Evolutionary conservation across 78 protist species (phyloP).

Genomic region (Cyanophora paradoxa): DNA sequence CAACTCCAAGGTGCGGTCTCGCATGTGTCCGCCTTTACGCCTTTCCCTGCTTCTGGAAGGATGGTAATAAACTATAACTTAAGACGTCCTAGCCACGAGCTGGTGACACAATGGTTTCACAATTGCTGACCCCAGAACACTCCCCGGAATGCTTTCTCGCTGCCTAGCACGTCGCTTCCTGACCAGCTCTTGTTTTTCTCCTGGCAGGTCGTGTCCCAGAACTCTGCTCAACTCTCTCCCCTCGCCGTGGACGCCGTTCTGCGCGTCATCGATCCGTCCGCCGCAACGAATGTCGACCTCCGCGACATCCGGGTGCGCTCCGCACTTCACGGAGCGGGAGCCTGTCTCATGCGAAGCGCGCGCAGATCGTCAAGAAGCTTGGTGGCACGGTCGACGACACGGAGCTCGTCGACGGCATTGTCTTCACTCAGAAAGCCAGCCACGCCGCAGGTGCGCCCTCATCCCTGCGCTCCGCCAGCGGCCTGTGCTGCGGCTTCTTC

Average conservation of each 20-base stretch:
- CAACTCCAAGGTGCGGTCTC: conserved; percentile 70
- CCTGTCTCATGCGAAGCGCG: too few relatives aligned
- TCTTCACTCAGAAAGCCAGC: conserved; percentile 79
- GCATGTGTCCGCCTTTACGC: neutral
- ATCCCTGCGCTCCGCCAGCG: neutral
- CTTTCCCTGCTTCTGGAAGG: too few relatives aligned
- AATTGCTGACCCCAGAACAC: too few relatives aligned
- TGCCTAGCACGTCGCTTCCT: too few relatives aligned
- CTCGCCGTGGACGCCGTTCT: conserved; percentile 98
- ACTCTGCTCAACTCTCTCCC: conserved; percentile 85
- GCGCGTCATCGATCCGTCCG: conserved; percentile 46
- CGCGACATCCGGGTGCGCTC: conserved; percentile 32
- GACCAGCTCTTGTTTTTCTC: neutral
- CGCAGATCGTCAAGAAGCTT: conserved; percentile 35
- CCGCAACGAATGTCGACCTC: conserved; percentile 49
- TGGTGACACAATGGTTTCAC: too few relatives aligned
- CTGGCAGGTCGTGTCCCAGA: conserved; percentile 86
- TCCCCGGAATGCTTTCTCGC: too few relatives aligned
- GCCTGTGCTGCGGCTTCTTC: neutral
- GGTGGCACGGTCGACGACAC: conserved; percentile 98
- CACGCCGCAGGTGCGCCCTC: conserved; percentile 87
- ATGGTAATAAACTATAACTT: too few relatives aligned
- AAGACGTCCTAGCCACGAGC: too few relatives aligned
- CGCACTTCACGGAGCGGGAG: too few relatives aligned
- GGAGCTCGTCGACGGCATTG: conserved; percentile 87